phyloP scores from a whole-genome alignment of 495 filamentous ascomycete genomes.

The Penicillium ucsense region DNA sequence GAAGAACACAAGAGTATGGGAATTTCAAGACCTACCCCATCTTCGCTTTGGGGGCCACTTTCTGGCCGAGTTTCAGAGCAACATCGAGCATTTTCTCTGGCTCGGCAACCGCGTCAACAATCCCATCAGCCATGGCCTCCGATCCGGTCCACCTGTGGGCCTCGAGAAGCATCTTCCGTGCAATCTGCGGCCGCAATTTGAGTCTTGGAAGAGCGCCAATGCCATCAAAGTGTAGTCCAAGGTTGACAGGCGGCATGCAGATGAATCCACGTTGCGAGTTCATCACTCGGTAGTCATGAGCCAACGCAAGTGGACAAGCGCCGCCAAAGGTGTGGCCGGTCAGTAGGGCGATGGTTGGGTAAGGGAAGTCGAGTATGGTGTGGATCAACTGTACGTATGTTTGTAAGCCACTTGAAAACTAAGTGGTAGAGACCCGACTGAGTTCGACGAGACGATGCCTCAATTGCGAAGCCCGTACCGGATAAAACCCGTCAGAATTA shows the following conservation, averaged over 20 bases:
- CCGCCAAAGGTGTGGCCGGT: constrained; percentile 45
- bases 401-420: background rate
- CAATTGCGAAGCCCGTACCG: constrained; percentile 9
- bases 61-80: constrained; percentile 28
- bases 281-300: constrained; percentile 45
- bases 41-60: constrained; percentile 37
- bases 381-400: constrained; percentile 22
- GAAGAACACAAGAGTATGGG: background rate
- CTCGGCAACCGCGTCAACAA: constrained; percentile 39
- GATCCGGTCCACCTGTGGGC: constrained; percentile 41
- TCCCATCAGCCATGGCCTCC: constrained; percentile 37
- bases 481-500: constrained; percentile 42
- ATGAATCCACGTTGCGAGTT: constrained; percentile 39
- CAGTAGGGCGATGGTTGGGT: constrained; percentile 40
- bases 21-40: constrained; percentile 25
- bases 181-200: constrained; percentile 37
- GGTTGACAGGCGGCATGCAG: constrained; percentile 40
- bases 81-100: constrained; percentile 37
- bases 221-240: constrained; percentile 41
- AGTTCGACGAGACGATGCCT: background rate
- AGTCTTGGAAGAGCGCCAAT: constrained; percentile 39
- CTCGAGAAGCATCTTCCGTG: constrained; percentile 42
- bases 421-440: background rate
- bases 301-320: constrained; percentile 36
- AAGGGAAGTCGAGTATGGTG: constrained; percentile 43